A percentile compares a stretch with the other conserved stretches of the same genome.
Conservation (phyloP, 805 yeast genomes). For the Starmerella roubikii region DNA sequence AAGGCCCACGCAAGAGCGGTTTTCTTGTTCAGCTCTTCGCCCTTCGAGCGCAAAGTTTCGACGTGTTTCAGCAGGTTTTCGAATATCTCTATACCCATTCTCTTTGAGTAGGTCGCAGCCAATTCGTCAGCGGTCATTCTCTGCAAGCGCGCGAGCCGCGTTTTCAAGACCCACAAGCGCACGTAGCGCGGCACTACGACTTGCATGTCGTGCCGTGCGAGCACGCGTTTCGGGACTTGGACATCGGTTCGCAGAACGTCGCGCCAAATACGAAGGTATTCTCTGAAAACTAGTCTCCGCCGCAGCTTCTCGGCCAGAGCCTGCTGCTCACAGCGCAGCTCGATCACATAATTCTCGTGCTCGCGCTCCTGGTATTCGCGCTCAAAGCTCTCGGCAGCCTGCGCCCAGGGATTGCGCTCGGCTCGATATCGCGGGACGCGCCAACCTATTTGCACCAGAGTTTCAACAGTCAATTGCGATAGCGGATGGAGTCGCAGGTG, state of each 20-base stretch:
- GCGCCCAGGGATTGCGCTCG: neutral
- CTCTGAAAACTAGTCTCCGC: neutral
- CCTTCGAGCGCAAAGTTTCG: no score
- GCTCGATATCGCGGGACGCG: neutral
- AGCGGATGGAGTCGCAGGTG: neutral
- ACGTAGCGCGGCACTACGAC: neutral
- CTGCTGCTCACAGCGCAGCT: neutral
- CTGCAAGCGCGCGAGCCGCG: neutral
- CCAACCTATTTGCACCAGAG: neutral
- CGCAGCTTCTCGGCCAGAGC: neutral
- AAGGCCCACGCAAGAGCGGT: no score
- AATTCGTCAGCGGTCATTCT: no score
- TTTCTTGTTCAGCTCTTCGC: no score
- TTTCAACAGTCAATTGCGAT: neutral
- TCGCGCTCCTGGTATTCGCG: neutral
- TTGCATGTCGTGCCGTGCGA: neutral
- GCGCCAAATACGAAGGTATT: neutral
- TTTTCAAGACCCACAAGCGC: neutral
- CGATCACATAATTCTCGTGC: neutral
- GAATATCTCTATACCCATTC: no score
- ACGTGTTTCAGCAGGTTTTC: no score
- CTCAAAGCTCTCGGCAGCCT: neutral
- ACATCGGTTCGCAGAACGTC: neutral
- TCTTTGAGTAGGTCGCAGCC: no score
- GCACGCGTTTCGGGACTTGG: neutral